A percentile compares a stretch with the other conserved stretches of the same genome.
phyloP scores from a whole-genome alignment of 2,329 filamentous ascomycete species.

The Epichloe gansuensis region DNA sequence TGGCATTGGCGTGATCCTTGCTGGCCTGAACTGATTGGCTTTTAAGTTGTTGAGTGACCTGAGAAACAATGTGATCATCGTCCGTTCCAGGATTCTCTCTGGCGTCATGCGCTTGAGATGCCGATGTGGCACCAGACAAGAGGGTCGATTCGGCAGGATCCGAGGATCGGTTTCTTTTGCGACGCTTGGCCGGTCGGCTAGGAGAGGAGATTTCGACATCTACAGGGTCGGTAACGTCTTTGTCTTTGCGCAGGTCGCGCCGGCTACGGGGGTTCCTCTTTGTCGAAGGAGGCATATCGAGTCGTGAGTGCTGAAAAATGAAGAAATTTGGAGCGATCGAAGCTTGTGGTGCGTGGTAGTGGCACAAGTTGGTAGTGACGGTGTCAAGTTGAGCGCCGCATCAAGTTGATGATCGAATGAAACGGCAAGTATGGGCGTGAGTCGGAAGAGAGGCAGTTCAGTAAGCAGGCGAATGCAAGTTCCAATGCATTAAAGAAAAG shows the following conservation, averaged over 20 bases:
- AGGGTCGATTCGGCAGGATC: constrained; percentile 5
- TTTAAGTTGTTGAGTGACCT: constrained; percentile 40
- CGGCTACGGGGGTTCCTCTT: constrained; percentile 25
- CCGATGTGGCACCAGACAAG: constrained; percentile 8
- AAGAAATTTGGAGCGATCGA: neutral
- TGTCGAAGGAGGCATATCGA: constrained; percentile 24
- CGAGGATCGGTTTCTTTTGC: constrained; percentile 36
- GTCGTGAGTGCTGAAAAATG: neutral
- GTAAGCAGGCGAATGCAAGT: neutral
- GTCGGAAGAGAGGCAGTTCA: neutral
- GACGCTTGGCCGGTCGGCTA: constrained; percentile 48
- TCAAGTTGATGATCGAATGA: neutral
- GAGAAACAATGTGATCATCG: constrained; percentile 43
- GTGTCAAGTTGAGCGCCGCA: neutral
- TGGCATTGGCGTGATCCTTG: constrained; percentile 49
- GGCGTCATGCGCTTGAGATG: constrained; percentile 24
- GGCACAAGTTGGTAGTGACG: constrained; percentile 3
- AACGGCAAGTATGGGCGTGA: neutral
- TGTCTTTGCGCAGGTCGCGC: constrained; percentile 26
- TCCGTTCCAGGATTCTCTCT: constrained; percentile 29
- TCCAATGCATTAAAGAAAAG: neutral
- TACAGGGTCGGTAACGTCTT: constrained; percentile 18
- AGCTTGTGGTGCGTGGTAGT: neutral
- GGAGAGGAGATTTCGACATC: constrained; percentile 44
- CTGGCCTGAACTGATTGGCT: constrained; percentile 42